Conservation (phyloP, 1,284 basidiomycete genomes). For the Hemileia vastatrix region DNA sequence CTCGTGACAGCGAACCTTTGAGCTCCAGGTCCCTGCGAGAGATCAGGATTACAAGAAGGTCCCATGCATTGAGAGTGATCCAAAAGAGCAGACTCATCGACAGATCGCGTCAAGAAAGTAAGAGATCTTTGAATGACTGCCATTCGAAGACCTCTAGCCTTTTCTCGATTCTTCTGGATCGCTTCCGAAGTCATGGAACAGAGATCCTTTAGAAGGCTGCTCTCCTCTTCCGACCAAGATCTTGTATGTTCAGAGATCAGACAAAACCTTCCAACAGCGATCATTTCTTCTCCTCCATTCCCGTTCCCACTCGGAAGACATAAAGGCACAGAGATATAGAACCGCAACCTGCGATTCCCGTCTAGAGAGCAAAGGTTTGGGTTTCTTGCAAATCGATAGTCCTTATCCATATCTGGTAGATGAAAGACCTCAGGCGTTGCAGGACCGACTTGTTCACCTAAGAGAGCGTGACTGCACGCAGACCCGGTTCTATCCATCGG, state of each 20-base stretch:
- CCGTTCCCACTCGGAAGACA: too few relatives aligned
- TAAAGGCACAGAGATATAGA: too few relatives aligned
- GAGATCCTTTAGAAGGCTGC: neutral
- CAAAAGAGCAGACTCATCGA: neutral
- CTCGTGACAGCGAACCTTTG: too few relatives aligned
- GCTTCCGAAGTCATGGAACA: neutral
- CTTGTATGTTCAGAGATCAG: neutral
- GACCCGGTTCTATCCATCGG: neutral
- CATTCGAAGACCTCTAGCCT: neutral
- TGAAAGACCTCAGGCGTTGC: neutral
- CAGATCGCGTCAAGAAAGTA: neutral
- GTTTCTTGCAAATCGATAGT: neutral
- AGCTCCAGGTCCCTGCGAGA: too few relatives aligned
- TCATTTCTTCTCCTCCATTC: neutral
- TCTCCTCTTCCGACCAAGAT: neutral
- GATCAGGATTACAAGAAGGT: neutral
- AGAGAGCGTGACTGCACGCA: neutral
- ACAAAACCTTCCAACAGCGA: neutral
- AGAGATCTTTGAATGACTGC: neutral
- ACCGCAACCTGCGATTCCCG: too few relatives aligned
- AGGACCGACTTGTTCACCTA: neutral
- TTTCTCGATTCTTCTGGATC: neutral
- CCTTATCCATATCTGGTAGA: neutral
- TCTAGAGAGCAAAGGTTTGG: neutral
- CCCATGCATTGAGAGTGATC: neutral